Evolutionary conservation across 306 rosid species (phyloP), one percentile per base, ranked within the genome.

Genomic region (Datisca glomerata): DNA sequence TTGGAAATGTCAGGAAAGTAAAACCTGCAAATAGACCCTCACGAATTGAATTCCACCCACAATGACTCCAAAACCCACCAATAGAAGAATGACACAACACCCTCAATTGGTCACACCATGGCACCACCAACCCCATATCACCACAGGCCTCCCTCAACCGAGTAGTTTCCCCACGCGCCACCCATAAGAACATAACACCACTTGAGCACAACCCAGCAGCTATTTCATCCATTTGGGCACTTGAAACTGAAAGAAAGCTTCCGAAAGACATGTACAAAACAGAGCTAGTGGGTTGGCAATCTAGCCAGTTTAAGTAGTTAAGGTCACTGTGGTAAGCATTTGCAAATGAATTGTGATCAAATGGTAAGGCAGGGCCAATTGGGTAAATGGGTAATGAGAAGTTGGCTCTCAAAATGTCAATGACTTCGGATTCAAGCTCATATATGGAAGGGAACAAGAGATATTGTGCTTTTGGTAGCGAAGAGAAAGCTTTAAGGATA

Each of bases 31-130:
- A 64, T 18, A 47, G 21, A 36, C 46, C 69, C 51, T 73, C 80
- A 3, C 25, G 14, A 19, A 34, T 39, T 0, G 75, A 73, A 24
- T 64, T 68, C 74, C 76, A 74, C 2, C 81, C 76, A 23, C 68
- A 45, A 9, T 63, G 75, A 1, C 66, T 50, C 66, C 42, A 33
- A 52, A 61, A 66, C 0, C 72, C 78, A 0, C 69, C 78, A 0
- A 66, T 1, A 7, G 64, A 21, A 21, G 50, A 8, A 45, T 75
- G 82, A 16, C 51, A 56, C 58, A 75, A 20, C 12, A 66, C 78
- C 64, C 53, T 69, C 57, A 69, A 19, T 24, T 74, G 73, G 16
- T 65, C 71, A 46, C 76, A 74, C 81, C 71, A 74, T 0, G 53
- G 41, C 34, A 69, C 65, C 1, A 69, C 62, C 18, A 56, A 34